Percentiles rank a stretch among this genome's conserved stretches.
phyloP scores from a whole-genome alignment of 1,284 basidiomycete genomes.

The Moesziomyces aphidis region DNA sequence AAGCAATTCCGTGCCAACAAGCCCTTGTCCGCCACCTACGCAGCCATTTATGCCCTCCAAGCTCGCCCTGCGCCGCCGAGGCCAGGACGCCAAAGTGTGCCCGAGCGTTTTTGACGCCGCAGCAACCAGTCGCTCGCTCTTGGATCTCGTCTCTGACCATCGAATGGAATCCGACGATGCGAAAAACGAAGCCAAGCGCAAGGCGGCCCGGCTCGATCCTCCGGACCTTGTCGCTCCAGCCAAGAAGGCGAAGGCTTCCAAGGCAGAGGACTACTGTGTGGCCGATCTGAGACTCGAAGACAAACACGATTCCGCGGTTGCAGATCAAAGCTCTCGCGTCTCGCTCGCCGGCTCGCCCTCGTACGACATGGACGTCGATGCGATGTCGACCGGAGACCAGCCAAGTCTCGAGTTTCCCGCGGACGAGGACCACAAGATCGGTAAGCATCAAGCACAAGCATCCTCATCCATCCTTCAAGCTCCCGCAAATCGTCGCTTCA shows the following conservation, averaged over 20 bases:
- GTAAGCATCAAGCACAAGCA: constrained; percentile 23
- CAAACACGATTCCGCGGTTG: background rate
- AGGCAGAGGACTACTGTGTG: background rate
- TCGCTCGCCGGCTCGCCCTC: background rate
- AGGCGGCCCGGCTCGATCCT: constrained; percentile 6
- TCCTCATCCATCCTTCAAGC: background rate
- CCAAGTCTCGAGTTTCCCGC: background rate
- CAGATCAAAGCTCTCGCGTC: no score
- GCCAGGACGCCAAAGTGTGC: background rate
- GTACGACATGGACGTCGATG: constrained; percentile 25
- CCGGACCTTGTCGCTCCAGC: background rate
- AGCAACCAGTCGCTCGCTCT: constrained; percentile 24
- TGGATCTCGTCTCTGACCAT: constrained; percentile 19
- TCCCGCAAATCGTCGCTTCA: background rate
- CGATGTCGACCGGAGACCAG: background rate
- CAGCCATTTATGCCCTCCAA: constrained; percentile 37
- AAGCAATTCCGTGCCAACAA: background rate
- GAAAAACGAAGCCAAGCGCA: constrained; percentile 21
- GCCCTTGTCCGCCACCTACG: constrained; percentile 15
- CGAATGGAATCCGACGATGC: background rate
- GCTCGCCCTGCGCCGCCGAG: constrained; percentile 21
- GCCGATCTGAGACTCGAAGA: no score
- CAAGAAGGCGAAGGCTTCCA: constrained; percentile 8
- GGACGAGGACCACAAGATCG: background rate
- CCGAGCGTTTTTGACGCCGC: constrained; percentile 26